A percentile compares a stretch with the other conserved stretches of the same genome.
These are phyloP conservation scores for Jamesozyma spencerorum DNA, from an alignment of 805 yeast genomes.

Conservation along the genomic window DNA sequence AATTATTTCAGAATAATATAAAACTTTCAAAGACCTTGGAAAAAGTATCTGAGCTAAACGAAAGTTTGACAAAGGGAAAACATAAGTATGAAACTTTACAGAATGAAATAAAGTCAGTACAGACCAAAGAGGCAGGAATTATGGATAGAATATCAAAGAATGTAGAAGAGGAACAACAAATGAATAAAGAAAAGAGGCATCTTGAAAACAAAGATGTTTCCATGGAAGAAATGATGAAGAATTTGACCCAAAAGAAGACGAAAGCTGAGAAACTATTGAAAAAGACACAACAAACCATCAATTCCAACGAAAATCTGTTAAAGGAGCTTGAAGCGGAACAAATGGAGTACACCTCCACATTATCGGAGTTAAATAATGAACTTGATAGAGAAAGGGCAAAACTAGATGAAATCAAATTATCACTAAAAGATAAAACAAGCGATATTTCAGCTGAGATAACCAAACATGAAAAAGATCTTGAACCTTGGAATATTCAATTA, in stretches of 20 bases:
- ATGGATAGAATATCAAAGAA: conserved; percentile 17
- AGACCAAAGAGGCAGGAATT: conserved; percentile 24
- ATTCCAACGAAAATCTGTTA: conserved; percentile 40
- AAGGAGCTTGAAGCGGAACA: conserved; percentile 38
- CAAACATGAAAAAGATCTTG: conserved; percentile 50
- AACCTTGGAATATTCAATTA: conserved; percentile 74
- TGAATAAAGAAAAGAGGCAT: conserved; percentile 22
- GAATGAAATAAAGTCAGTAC: conserved; percentile 30
- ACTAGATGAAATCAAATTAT: conserved; percentile 55
- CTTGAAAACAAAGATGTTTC: conserved; percentile 55
- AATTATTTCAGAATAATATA: conserved; percentile 34
- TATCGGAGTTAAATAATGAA: conserved; percentile 36
- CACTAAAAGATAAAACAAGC: conserved; percentile 66
- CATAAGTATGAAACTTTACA: conserved; percentile 34
- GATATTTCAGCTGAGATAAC: conserved; percentile 59
- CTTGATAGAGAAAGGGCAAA: conserved; percentile 44
- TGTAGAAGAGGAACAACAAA: conserved; percentile 24
- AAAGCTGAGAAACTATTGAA: conserved; percentile 50
- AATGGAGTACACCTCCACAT: conserved; percentile 36
- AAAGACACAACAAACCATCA: conserved; percentile 37
- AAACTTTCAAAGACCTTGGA: conserved; percentile 34
- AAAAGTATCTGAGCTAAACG: conserved; percentile 34
- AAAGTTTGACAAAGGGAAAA: conserved; percentile 36
- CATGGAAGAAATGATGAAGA: conserved; percentile 68
- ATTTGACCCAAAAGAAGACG: conserved; percentile 46